Conservation (phyloP, 768 basidiomycete species). For the Goffeauzyma gilvescens region DNA sequence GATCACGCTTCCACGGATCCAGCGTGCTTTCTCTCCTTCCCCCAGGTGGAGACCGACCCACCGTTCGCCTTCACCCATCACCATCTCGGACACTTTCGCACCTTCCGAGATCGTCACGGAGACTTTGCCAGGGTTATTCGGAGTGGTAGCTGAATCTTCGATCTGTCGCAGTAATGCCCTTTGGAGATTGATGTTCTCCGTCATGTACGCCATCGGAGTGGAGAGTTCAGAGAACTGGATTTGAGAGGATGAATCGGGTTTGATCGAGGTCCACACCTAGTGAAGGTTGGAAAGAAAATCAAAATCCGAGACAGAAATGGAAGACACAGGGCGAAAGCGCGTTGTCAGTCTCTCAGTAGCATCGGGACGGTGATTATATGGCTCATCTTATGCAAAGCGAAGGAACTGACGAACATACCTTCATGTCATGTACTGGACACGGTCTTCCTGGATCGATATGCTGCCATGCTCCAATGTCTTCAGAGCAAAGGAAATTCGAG, state of each 20-base stretch:
- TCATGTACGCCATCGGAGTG: constrained; percentile 55
- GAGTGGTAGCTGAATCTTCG: constrained; percentile 21
- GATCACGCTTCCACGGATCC: constrained; percentile 53
- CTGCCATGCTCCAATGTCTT: constrained; percentile 71
- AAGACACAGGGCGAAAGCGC: neutral
- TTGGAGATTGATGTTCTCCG: constrained; percentile 86
- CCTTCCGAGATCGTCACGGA: constrained; percentile 50
- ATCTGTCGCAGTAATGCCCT: constrained; percentile 56
- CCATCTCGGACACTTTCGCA: constrained; percentile 55
- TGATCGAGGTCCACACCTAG: constrained; percentile 50
- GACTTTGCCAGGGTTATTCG: constrained; percentile 30
- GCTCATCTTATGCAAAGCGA: no score
- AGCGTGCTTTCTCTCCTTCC: constrained; percentile 40
- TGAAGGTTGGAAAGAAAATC: constrained; percentile 20
- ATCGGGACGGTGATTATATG: no score
- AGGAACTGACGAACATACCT: constrained; percentile 56
- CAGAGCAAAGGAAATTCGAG: neutral
- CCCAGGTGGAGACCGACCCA: constrained; percentile 68
- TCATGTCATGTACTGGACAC: constrained; percentile 50
- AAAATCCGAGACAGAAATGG: neutral
- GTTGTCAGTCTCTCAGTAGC: neutral
- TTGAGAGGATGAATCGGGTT: constrained; percentile 18
- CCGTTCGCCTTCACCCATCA: constrained; percentile 40
- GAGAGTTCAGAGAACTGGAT: constrained; percentile 27
- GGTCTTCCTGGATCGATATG: constrained; percentile 52